Base-by-base conservation (phyloP, 768 basidiomycete species). In the Postia placenta region DNA sequence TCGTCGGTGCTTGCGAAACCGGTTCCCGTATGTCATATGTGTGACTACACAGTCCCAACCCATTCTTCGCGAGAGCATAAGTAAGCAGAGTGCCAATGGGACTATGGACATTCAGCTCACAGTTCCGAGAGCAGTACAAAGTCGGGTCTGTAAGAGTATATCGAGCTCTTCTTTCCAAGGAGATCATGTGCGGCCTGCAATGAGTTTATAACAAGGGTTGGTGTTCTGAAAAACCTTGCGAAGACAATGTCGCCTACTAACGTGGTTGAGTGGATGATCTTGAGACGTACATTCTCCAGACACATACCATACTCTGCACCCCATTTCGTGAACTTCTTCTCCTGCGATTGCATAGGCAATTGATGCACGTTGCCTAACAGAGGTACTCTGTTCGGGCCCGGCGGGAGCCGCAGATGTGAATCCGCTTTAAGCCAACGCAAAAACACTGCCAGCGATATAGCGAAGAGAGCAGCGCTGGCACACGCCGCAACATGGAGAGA, bases 121-220 rank as follows among this genome's bases (percentile, higher is more conserved):
- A 65, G 44, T 25, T 65, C 64, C n/a, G 42, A 27, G 9, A 48
- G 28, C 42, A 66, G 50, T 5, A 55, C 39, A 22, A 62, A 43
- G 5, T 22, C 42, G 3, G 62, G 61, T 11, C 64, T 35, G 42
- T 62, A 59, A 2, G 64, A 64, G 41, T 62, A 66, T 23, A 56
- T 57, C 9, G 50, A 48, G 35, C 62, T 58, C n/a, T 57, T 51
- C 56, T 61, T 64, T 12, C 65, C 62, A n/a, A 66, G 42, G 24
- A 64, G 53, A 23, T 64, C 64, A 11, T 47, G 24, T 5, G 62
- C 63, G 20, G 47, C 54, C 24, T 57, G 26, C 9, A 45, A 36
- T 4, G 57, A 59, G 41, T 59, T 64, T 38, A 66, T 35, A 15
- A 64, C 48, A 17, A 64, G 25, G 20, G 57, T 42, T 3, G 58